A percentile compares a stretch with the other conserved stretches of the same genome.
Conservation (phyloP, 176 grass and related monocot species). For the Eleusine indica region DNA sequence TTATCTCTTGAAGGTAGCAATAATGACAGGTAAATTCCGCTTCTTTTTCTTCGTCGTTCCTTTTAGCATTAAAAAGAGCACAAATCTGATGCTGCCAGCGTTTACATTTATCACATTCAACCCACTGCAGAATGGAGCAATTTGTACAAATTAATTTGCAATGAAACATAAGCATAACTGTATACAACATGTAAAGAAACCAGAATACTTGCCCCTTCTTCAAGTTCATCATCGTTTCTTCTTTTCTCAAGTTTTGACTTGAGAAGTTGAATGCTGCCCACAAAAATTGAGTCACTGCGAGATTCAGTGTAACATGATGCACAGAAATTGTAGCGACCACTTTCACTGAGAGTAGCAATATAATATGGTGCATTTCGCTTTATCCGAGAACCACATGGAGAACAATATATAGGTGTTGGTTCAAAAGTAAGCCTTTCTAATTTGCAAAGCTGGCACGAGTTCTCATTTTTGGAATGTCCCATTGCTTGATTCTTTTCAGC, state of each 20-base stretch:
- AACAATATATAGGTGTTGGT: constrained; percentile 86
- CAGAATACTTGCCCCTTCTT: constrained; percentile 71
- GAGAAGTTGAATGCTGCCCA: constrained; percentile 48
- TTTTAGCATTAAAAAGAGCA: constrained; percentile 82
- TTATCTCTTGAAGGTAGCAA: constrained; percentile 72
- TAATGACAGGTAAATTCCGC: constrained; percentile 80
- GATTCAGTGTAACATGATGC: constrained; percentile 71
- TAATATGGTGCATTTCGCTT: constrained; percentile 86
- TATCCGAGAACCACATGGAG: constrained; percentile 80
- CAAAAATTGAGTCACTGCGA: constrained; percentile 55
- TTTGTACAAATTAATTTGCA: background rate
- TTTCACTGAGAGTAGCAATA: constrained; percentile 49
- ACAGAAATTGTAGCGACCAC: constrained; percentile 55
- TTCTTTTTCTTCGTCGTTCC: constrained; percentile 57
- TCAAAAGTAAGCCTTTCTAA: constrained; percentile 82
- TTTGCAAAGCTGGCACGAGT: constrained; percentile 82
- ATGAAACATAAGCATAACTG: constrained; percentile 5
- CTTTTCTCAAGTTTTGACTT: constrained; percentile 74
- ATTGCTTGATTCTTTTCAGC: constrained; percentile 81
- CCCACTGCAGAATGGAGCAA: constrained; percentile 66
- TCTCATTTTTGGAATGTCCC: constrained; percentile 62
- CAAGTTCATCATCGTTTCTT: constrained; percentile 71
- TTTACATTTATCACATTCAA: constrained; percentile 93
- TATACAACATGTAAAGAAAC: constrained; percentile 29
- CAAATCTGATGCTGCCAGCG: constrained; percentile 94